phyloP scores from a whole-genome alignment of 164 flowering plant species.

The Umbilicus rupestris region DNA sequence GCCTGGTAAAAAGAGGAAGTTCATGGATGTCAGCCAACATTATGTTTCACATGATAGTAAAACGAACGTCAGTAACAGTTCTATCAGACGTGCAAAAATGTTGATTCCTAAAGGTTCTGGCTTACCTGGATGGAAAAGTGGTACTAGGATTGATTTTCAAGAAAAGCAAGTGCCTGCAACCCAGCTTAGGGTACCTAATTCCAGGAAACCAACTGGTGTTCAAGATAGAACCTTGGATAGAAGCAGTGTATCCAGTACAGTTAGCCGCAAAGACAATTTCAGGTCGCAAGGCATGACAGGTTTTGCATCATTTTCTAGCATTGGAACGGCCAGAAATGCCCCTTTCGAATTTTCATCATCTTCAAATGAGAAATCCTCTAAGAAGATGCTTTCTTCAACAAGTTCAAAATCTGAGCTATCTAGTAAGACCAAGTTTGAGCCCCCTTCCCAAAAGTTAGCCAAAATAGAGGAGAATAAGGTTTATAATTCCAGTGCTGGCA shows the following conservation, averaged over 20 bases:
- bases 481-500: slow-evolving; percentile 24
- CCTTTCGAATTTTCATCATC: background rate
- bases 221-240: slow-evolving; percentile 29
- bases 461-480: slow-evolving; percentile 43
- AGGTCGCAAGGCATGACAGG: slow-evolving; percentile 20
- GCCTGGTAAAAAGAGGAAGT: slow-evolving; percentile 92
- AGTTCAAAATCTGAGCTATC: slow-evolving; percentile 18
- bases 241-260: slow-evolving; percentile 23
- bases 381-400: slow-evolving; percentile 29
- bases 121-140: slow-evolving; percentile 40
- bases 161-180: slow-evolving; percentile 45
- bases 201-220: slow-evolving; percentile 36
- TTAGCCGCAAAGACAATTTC: slow-evolving; percentile 16
- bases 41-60: slow-evolving; percentile 41
- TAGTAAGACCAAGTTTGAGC: slow-evolving; percentile 38
- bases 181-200: slow-evolving; percentile 36
- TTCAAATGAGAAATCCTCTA: slow-evolving; percentile 13
- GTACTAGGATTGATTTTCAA: slow-evolving; percentile 39
- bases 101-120: slow-evolving; percentile 54
- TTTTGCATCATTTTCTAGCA: background rate
- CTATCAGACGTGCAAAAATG: slow-evolving; percentile 27
- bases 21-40: slow-evolving; percentile 99
- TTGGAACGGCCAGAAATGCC: background rate
- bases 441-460: slow-evolving; percentile 36
- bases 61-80: slow-evolving; percentile 30